Conservation (phyloP, 345 rosid species). For the Barbarea vulgaris region DNA sequence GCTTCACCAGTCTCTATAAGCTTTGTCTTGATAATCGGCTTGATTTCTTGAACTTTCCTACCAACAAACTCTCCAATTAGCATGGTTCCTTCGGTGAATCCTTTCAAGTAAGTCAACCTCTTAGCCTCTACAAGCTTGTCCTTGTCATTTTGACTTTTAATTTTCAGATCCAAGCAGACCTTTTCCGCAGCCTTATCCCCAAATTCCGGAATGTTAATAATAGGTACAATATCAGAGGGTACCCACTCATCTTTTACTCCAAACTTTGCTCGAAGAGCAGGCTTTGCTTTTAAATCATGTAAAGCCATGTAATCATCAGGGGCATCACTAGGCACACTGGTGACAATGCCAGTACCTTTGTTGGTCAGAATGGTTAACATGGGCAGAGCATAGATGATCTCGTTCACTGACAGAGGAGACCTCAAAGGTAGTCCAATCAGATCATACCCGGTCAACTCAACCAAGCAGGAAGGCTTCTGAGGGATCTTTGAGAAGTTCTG, state of each 20-base stretch:
- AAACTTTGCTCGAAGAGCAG: conserved; percentile 74
- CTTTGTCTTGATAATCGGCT: conserved; percentile 66
- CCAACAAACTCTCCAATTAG: conserved; percentile 75
- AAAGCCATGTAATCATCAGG: conserved; percentile 91
- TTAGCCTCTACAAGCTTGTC: conserved; percentile 91
- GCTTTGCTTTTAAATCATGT: conserved; percentile 78
- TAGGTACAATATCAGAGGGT: conserved; percentile 74
- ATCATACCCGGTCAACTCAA: conserved; percentile 80
- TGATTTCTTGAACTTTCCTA: conserved; percentile 75
- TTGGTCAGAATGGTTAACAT: conserved; percentile 88
- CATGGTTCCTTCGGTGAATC: conserved; percentile 83
- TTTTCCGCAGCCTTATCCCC: conserved; percentile 90
- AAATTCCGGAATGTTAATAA: conserved; percentile 75
- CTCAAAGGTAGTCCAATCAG: conserved; percentile 80
- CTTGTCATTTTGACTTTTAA: conserved; percentile 89
- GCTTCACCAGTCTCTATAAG: conserved; percentile 77
- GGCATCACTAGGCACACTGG: conserved; percentile 96
- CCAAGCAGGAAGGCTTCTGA: conserved; percentile 72
- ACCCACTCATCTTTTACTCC: conserved; percentile 93
- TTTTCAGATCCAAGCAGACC: conserved; percentile 77
- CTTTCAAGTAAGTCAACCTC: conserved; percentile 80
- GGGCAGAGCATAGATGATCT: conserved; percentile 89
- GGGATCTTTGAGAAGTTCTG: conserved; percentile 76
- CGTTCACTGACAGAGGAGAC: conserved; percentile 72
- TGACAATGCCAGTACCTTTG: conserved; percentile 94